Base-by-base conservation (phyloP, 495 filamentous ascomycete genomes). In the Staphylotrichum longicolle region DNA sequence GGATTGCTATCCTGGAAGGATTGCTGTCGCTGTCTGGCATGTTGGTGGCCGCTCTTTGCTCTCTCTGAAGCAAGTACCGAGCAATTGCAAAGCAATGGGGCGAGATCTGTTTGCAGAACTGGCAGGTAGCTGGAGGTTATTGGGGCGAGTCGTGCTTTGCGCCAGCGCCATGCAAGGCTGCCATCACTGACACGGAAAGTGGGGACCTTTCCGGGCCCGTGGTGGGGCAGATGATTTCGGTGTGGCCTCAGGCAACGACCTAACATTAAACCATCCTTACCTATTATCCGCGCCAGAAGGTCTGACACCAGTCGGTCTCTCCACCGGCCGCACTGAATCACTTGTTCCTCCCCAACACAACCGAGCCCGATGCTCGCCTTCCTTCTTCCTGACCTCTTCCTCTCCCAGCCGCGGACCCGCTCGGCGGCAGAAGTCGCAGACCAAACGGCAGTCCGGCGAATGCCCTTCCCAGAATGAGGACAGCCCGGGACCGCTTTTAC, bases 1-100 rank as follows among this genome's bases (percentile, higher is more conserved):
- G 72, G 58, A 78, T 75, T 32, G 75, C 68, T 62, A 78, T 69
- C 8, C 74, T 68, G n/a, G 68, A 65, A 27, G 69, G 59, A 20
- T 66, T 64, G 7, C 50, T 41, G 41, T 67, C 61, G 32, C 51
- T 55, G 10, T 64, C 65, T 7, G 65, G 44, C 68, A 70, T 70
- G 9, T 7, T 54, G 50, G 11, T 7, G 14, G 34, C 30, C 11
- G 7, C 8, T 49, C 7, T 63, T 33, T 6, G n/a, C 9, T 5
- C 12, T 11, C 9, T 45, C 1, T 27, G 20, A 27, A 27, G 20
- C 20, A 27, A 27, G 20, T 27, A 27, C 1, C 20, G 20, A 27
- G 20, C 20, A 27, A 27, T 27, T 27, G 20, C 20, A 27, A 27
- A 27, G 20, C 14, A 4, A 11, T 11, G 42, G 42, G 9, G 37